Percentiles rank a stretch among this genome's conserved stretches.
phyloP scores from a whole-genome alignment of 1,284 basidiomycete species.

The Naganishia sp. region DNA sequence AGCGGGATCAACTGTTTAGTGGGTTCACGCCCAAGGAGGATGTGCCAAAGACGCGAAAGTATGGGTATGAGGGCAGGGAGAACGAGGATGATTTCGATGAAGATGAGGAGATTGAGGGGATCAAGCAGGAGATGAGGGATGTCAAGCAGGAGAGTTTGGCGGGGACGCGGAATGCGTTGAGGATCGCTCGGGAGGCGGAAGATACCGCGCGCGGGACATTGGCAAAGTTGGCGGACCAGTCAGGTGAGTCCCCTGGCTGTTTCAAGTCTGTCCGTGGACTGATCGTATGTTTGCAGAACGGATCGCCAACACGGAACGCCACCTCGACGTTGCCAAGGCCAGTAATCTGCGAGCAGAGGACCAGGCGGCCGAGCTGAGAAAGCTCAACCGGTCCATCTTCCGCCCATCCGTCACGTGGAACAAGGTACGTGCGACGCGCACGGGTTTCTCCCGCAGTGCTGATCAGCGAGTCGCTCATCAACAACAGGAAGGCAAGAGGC shows the following conservation, averaged over 20 bases:
- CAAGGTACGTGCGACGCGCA: conserved; percentile 58
- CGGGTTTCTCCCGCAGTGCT: not conserved
- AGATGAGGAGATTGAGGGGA: conserved; percentile 94
- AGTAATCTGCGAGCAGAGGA: conserved; percentile 87
- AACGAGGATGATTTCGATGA: conserved; percentile 67
- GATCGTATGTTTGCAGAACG: conserved; percentile 45
- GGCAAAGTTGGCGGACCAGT: conserved; percentile 86
- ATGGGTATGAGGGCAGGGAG: conserved; percentile 52
- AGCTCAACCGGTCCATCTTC: conserved; percentile 80
- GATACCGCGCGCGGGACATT: conserved; percentile 90
- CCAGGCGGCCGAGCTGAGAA: conserved; percentile 88
- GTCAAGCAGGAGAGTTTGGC: conserved; percentile 92
- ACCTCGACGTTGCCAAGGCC: conserved; percentile 90
- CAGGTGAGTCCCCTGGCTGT: conserved; percentile 63
- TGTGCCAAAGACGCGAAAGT: conserved; percentile 59
- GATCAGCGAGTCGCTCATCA: not conserved
- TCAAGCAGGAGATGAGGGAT: conserved; percentile 88
- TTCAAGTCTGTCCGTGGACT: not conserved
- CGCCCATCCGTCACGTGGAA: conserved; percentile 85
- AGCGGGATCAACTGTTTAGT: conserved; percentile 63
- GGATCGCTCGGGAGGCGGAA: conserved; percentile 90
- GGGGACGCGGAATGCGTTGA: conserved; percentile 82
- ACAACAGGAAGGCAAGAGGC: conserved; percentile 72
- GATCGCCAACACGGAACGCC: conserved; percentile 92
- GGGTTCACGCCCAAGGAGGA: conserved; percentile 36